Evolutionary conservation across 768 basidiomycete genomes (phyloP).

Genomic region (Boletus patriciae): DNA sequence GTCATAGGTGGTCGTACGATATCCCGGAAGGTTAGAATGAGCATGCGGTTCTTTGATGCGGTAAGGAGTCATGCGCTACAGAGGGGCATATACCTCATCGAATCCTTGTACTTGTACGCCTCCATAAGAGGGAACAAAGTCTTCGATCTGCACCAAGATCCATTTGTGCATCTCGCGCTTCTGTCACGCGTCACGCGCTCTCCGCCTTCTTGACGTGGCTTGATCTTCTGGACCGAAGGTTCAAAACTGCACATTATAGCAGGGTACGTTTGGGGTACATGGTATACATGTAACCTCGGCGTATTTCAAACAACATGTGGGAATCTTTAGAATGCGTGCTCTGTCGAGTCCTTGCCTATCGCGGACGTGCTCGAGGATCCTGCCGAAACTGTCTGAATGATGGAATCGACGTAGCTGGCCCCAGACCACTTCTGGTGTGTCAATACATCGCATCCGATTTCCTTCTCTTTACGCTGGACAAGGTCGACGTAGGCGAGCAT

Average conservation of each 20-base stretch:
- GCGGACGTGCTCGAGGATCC: conserved; percentile 88
- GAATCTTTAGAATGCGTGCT: conserved; percentile 66
- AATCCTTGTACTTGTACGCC: neutral
- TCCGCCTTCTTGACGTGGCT: neutral
- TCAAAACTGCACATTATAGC: neutral
- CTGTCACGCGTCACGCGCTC: neutral
- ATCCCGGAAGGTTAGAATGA: neutral
- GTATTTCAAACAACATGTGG: neutral
- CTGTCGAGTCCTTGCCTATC: conserved; percentile 85
- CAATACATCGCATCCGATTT: conserved; percentile 83
- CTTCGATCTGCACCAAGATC: conserved; percentile 18
- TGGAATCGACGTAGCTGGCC: conserved; percentile 86
- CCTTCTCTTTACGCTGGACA: conserved; percentile 85
- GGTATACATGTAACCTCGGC: conserved; percentile 1
- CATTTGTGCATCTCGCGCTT: conserved; percentile 6
- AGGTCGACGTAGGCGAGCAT: conserved; percentile 93
- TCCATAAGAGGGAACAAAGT: neutral
- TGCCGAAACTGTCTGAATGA: conserved; percentile 78
- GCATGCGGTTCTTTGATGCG: conserved; percentile 3
- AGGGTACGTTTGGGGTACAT: neutral
- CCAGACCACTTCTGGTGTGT: conserved; percentile 98
- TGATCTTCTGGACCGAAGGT: conserved; percentile 5
- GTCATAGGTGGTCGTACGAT: neutral
- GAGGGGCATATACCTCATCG: conserved; percentile 1
- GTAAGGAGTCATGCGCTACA: neutral